A percentile compares a stretch with the other conserved stretches of the same genome.
These are phyloP conservation scores for Cordyceps pruinosa DNA, from an alignment of 2,329 filamentous ascomycete genomes.

Conservation along the genomic window DNA sequence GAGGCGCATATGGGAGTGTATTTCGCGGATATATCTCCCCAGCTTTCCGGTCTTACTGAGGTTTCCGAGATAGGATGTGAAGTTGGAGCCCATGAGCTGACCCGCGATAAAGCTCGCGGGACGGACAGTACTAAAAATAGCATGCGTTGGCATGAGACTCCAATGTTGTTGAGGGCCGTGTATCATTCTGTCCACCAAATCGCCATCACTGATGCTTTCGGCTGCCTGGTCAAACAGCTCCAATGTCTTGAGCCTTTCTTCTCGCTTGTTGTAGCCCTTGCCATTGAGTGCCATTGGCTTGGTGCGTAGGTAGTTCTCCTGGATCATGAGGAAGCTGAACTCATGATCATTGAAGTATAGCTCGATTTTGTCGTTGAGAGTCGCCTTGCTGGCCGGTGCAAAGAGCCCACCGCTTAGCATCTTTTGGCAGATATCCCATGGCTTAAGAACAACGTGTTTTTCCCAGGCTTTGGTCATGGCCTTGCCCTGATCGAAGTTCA, in stretches of 20 bases:
- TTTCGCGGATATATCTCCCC: constrained; percentile 77
- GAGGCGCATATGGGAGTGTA: constrained; percentile 95
- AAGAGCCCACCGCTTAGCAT: constrained; percentile 87
- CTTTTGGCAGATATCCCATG: constrained; percentile 95
- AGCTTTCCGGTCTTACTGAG: constrained; percentile 82
- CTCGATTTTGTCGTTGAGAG: constrained; percentile 95
- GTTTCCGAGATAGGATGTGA: constrained; percentile 90
- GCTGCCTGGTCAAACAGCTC: constrained; percentile 83
- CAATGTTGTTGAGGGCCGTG: constrained; percentile 97
- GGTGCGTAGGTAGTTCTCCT: constrained; percentile 91
- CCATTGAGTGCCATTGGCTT: constrained; percentile 60
- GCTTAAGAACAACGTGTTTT: constrained; percentile 93
- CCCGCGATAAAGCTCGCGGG: constrained; percentile 85
- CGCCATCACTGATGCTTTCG: constrained; percentile 94
- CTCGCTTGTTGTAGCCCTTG: constrained; percentile 51
- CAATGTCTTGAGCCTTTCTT: constrained; percentile 72
- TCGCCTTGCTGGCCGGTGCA: constrained; percentile 71
- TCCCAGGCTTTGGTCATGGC: constrained; percentile 97
- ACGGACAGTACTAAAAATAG: constrained; percentile 87
- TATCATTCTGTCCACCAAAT: constrained; percentile 95
- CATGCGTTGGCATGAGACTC: constrained; percentile 96
- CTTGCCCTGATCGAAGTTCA: constrained; percentile 82
- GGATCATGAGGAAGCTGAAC: constrained; percentile 94
- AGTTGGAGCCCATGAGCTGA: constrained; percentile 65
- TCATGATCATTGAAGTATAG: constrained; percentile 99